These are phyloP conservation scores for Bipolaris zeicola DNA, from an alignment of 2,329 filamentous ascomycete species.

Conservation along the genomic window DNA sequence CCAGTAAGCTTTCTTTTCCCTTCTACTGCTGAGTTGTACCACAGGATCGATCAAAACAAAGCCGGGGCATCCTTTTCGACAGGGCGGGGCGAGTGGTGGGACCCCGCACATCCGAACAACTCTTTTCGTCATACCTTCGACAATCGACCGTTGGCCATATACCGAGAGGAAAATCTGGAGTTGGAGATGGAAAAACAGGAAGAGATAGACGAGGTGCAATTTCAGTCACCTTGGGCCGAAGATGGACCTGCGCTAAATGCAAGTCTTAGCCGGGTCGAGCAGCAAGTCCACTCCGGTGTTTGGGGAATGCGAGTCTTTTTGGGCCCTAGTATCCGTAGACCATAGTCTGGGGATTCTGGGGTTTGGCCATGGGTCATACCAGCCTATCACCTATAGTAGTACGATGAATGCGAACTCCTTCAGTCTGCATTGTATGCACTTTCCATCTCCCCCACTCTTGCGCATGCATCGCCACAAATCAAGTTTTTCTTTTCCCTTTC, in stretches of 20 bases:
- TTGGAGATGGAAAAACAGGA: background rate
- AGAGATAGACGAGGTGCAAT: background rate
- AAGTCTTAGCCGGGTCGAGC: background rate
- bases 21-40: background rate
- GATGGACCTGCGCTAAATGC: background rate
- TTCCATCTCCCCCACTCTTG: background rate
- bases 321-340: background rate
- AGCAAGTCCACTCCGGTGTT: background rate
- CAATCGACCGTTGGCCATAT: background rate
- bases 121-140: background rate
- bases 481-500: background rate
- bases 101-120: constrained; percentile 11
- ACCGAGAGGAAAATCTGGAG: background rate
- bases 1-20: background rate
- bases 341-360: constrained; percentile 8
- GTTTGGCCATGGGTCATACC: background rate
- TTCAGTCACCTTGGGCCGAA: background rate
- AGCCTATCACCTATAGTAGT: background rate
- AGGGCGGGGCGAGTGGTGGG: constrained; percentile 22
- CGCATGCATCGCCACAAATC: background rate
- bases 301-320: background rate
- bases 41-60: constrained; percentile 8
- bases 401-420: too few species aligned
- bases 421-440: too few species aligned
- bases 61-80: constrained; percentile 21